phyloP scores from a whole-genome alignment of 2,329 filamentous ascomycete species.

The Alternaria solani region DNA sequence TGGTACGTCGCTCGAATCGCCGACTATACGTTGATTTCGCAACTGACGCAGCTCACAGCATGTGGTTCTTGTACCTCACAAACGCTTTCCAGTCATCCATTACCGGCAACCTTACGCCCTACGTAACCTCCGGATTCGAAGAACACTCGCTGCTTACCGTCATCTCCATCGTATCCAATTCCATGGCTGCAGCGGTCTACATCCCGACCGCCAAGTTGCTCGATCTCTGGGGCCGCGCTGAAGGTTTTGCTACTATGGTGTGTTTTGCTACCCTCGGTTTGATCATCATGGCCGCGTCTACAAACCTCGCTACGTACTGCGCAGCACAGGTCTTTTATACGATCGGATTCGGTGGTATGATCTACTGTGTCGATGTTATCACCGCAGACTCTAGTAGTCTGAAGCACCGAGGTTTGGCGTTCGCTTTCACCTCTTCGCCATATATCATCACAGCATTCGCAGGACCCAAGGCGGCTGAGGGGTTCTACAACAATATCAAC shows the following conservation, averaged over 20 bases:
- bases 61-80: slow-evolving; percentile 51
- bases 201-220: slow-evolving; percentile 51
- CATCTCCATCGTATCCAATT: slow-evolving; percentile 36
- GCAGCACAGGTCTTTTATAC: slow-evolving; percentile 44
- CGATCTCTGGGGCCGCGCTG: slow-evolving; percentile 51
- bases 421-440: slow-evolving; percentile 53
- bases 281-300: slow-evolving; percentile 72
- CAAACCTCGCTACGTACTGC: slow-evolving; percentile 55
- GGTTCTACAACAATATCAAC: slow-evolving; percentile 56
- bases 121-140: slow-evolving; percentile 43
- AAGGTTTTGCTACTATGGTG: slow-evolving; percentile 48
- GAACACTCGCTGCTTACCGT: slow-evolving; percentile 38
- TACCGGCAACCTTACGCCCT: slow-evolving; percentile 44
- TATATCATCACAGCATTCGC: slow-evolving; percentile 32
- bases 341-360: slow-evolving; percentile 68
- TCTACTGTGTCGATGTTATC: slow-evolving; percentile 69
- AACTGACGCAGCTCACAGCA: slow-evolving; percentile 7
- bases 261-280: slow-evolving; percentile 48
- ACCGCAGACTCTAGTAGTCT: slow-evolving; percentile 59
- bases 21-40: background rate
- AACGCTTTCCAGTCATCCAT: slow-evolving; percentile 54
- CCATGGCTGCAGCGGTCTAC: slow-evolving; percentile 44
- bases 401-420: slow-evolving; percentile 65
- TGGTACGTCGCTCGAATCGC: slow-evolving; percentile 32
- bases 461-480: slow-evolving; percentile 22